Base-by-base conservation (phyloP, 2,329 filamentous ascomycete species). In the Byssochlamys sp. region DNA sequence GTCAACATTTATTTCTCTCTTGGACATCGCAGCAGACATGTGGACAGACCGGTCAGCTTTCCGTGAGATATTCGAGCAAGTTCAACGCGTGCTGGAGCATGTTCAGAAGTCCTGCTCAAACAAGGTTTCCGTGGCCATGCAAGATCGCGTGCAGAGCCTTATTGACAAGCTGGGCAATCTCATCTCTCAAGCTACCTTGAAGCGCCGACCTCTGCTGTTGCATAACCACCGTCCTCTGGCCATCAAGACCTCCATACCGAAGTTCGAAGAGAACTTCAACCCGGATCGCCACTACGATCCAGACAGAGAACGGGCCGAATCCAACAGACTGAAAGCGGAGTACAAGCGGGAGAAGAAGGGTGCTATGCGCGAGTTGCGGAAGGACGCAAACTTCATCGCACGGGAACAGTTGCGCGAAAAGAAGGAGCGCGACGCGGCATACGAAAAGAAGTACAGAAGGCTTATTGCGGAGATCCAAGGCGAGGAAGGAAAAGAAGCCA, bases 221-320 rank as follows among this genome's bases (percentile, higher is more conserved):
- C 94, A 99, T 76, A 83, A 94, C 74, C 94, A 99, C 79, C 82
- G 83, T 0, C 90, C 91, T 0, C 81, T 95, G 2, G 87, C 94
- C 25, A 95, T 97, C 78, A 91, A 92, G 73, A 86, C 85, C 6
- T 86, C 84, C 58, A 85, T 96, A 52, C 94, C 94, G 74, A 96
- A 95, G 74, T 99, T 97, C 77, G 94, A 97, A 77, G 92, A 96
- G 71, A 82, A 84, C 58, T 99, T 91, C 82, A 94, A 95, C 73
- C 94, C 94, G 2, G 85, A 89, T 77, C 92, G 91, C 77, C 94
- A 97, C 81, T 97, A 99, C 82, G 95, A 99, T 70, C 91, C 91
- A 0, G 89, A 99, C 75, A 87, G 86, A 64, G 91, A 96, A 74
- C 89, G 94, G 33, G 87, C 89, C 25, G 91, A 96, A 69, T 76